Evolutionary conservation across 1,284 basidiomycete genomes (phyloP), one percentile per base, ranked within the genome.

Genomic region (Dichomitus squalens): DNA sequence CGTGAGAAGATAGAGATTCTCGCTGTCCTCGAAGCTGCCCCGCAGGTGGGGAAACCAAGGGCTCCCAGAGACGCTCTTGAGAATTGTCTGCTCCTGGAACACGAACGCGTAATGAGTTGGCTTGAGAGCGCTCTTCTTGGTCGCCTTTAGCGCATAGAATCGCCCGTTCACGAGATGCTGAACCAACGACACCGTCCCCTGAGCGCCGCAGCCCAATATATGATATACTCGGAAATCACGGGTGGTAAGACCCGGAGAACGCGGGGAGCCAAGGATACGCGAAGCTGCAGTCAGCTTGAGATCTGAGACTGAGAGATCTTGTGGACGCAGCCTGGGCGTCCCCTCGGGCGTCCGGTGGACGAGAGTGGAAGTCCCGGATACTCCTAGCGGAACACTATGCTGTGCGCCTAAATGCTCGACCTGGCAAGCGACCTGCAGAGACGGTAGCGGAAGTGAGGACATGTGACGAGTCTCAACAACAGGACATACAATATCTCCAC

Each of bases 1-100:
- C 51, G 65, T 63, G 18, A 67, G 52, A 36, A 67, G 49, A 60
- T 67, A 65, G 59, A 71, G 61, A 73, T 79, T 54, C 36, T 60
- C 61, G 23, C 49, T 38, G 41, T 70, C 69, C 43, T 69, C 61
- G 43, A 67, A 70, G 50, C 66, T 65, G 3, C 53, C 68, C 18
- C 63, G 53, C 31, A 69, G 59, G n/a, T 55, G 53, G 9, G 65
- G 46, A 23, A 63, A 63, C 46, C 55, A 64, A 11, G 51, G 40
- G 46, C 55, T 55, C 14, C 57, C 62, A 8, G 52, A 57, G 23
- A 64, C 46, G 23, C 50, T 35, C 52, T 56, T 62, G 48, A 59
- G 25, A 21, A 58, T 49, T 31, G 55, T 47, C 43, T 63, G 60
- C 44, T 65, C 64, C 31, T 57, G 49, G 53, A 57, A 61, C 31